A percentile compares a stretch with the other conserved stretches of the same genome.
phyloP scores from a whole-genome alignment of 2,329 filamentous ascomycete genomes.

The Pseudogymnoascus sp. region DNA sequence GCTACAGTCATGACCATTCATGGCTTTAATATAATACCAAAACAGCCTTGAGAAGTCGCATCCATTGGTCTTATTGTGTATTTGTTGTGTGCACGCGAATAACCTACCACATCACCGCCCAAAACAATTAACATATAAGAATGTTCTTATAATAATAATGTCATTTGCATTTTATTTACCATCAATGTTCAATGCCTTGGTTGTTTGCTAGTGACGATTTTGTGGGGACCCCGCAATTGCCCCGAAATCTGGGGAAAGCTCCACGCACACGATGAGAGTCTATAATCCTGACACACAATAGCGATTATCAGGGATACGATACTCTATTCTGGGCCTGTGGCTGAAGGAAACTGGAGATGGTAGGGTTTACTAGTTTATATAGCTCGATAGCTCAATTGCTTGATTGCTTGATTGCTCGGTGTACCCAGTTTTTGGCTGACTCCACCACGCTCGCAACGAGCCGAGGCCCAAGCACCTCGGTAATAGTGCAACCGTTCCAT shows the following conservation, averaged over 20 bases:
- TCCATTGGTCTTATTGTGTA: background rate
- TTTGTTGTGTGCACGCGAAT: background rate
- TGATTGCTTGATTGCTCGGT: background rate
- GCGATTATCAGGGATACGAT: background rate
- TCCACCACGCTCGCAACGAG: slow-evolving; percentile 1
- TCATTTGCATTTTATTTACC: background rate
- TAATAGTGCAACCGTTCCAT: background rate
- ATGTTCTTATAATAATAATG: background rate
- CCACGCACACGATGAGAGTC: background rate
- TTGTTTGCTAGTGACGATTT: background rate
- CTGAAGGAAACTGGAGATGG: background rate
- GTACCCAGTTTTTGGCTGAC: background rate
- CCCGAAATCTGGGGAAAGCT: slow-evolving; percentile 6
- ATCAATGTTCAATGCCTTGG: background rate
- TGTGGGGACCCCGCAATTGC: slow-evolving; percentile 5
- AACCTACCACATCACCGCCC: background rate
- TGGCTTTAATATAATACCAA: slow-evolving; percentile 4
- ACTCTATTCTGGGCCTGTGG: background rate
- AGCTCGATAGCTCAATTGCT: background rate
- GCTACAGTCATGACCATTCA: background rate
- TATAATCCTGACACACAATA: background rate
- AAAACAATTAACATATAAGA: background rate
- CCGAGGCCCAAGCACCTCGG: slow-evolving; percentile 2
- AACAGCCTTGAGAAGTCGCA: background rate
- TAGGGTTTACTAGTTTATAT: slow-evolving; percentile 3